Evolutionary conservation across 371 early-diverging fungal species (phyloP), one percentile per base, ranked within the genome.

Genomic region (Mucor saturninus): DNA sequence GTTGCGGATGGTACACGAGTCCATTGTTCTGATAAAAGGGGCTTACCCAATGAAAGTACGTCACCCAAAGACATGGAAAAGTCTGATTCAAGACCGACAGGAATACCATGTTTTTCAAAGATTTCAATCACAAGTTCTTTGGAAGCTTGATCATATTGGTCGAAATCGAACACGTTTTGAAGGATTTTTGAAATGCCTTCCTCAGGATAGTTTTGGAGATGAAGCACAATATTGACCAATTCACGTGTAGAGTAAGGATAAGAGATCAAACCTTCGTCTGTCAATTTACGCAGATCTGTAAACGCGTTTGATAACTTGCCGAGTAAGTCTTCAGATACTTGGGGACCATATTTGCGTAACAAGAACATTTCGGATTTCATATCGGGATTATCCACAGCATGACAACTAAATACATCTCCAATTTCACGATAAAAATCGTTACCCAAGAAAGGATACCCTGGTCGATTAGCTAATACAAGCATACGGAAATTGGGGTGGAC

Each of bases 171-270:
- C 0, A 94, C 91, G 57, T 94, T 93, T 59, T 89, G 86, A 46
- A 94, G 72, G 15, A 89, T 88, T 51, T 86, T 84, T 46, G 89
- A 84, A 30, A 92, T 84, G 15, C 89, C 87, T 69, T 93, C 92
- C 37, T 83, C 80, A 11, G 93, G 93, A 64, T 84, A 93, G 21
- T 63, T 76, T 71, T 92, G 86, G 78, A 91, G 81, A 68, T 93
- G 92, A 30, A 83, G 80, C 9, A 91, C 92, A 64, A 94, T 83
- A 49, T 91, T 90, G 32, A 94, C 91, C 39, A 94, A 72, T 68
- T 94, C 94, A 64, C 94, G 87, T 0, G 92, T 89, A 8, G 93
- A 93, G 73, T 94, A 94, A n/a, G 94, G 94, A 59, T 94, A 94
- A 1, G 84, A 83, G 13, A 94, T 86, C 31, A 90, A 64, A 3